Percentiles rank a stretch among this genome's conserved stretches.
Conservation (phyloP, 2,329 filamentous ascomycete genomes). For the Trichoderma sp. region DNA sequence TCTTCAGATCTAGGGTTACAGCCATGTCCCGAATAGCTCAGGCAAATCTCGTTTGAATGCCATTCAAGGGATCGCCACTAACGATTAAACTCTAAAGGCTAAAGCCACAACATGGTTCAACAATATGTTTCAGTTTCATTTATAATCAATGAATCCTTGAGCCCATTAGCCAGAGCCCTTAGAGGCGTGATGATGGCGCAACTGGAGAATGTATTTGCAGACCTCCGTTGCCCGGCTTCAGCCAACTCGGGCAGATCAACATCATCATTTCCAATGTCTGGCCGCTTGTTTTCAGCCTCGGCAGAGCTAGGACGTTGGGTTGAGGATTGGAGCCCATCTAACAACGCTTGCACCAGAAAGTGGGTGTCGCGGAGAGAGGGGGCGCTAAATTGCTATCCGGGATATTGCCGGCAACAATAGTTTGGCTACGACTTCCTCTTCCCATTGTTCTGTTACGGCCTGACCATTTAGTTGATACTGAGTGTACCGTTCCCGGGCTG, state of each 20-base stretch:
- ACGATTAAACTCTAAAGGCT: neutral
- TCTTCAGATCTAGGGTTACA: neutral
- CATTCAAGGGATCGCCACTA: neutral
- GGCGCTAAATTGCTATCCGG: constrained; percentile 25
- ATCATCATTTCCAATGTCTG: neutral
- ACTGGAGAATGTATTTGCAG: neutral
- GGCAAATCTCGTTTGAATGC: neutral
- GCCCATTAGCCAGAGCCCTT: neutral
- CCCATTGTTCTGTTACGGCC: constrained; percentile 28
- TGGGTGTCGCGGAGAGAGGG: neutral
- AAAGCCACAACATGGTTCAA: neutral
- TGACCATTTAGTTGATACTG: neutral
- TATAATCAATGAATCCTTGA: neutral
- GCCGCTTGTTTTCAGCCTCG: neutral
- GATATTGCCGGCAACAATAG: constrained; percentile 26
- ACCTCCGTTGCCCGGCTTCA: neutral
- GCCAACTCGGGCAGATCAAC: neutral
- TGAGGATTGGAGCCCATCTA: neutral
- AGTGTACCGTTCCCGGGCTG: neutral
- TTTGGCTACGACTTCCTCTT: constrained; percentile 22
- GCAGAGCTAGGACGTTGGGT: neutral
- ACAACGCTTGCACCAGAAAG: neutral
- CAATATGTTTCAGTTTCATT: neutral
- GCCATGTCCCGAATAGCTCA: neutral
- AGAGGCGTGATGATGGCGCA: neutral